Conservation (phyloP, 257 asterid genomes). For the Ilex asprella region DNA sequence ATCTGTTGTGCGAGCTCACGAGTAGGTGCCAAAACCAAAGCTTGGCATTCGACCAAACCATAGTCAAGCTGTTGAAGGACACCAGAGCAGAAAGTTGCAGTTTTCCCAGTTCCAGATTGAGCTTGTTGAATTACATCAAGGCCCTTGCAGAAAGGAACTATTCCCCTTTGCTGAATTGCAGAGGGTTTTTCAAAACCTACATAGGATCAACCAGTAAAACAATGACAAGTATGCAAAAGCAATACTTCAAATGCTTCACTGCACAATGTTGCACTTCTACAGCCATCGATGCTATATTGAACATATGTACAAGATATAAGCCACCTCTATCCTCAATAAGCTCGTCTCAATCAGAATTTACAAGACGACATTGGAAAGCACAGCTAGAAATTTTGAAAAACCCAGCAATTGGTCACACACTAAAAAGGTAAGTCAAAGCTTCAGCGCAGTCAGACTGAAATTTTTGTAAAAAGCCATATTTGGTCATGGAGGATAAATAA, state of each 20-base stretch:
- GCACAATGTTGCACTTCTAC: background rate
- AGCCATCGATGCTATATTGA: background rate
- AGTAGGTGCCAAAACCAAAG: constrained; percentile 24
- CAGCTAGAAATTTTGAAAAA: too few relatives aligned
- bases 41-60: constrained; percentile 11
- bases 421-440: too few relatives aligned
- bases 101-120: constrained; percentile 22
- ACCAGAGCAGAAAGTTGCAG: constrained; percentile 23
- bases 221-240: background rate
- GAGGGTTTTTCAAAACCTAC: constrained; percentile 23
- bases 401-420: too few relatives aligned
- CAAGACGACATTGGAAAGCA: too few relatives aligned
- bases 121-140: constrained; percentile 20
- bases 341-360: too few relatives aligned
- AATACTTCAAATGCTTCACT: background rate
- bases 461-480: too few relatives aligned
- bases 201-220: background rate
- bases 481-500: too few relatives aligned
- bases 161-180: constrained; percentile 23
- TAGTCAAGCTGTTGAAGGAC: constrained; percentile 22
- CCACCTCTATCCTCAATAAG: too few relatives aligned
- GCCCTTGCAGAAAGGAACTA: constrained; percentile 22
- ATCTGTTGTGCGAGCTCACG: constrained; percentile 24
- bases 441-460: too few relatives aligned
- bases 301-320: too few relatives aligned